phyloP scores from a whole-genome alignment of 2,329 filamentous ascomycete species.

The Ophiostoma sp. region DNA sequence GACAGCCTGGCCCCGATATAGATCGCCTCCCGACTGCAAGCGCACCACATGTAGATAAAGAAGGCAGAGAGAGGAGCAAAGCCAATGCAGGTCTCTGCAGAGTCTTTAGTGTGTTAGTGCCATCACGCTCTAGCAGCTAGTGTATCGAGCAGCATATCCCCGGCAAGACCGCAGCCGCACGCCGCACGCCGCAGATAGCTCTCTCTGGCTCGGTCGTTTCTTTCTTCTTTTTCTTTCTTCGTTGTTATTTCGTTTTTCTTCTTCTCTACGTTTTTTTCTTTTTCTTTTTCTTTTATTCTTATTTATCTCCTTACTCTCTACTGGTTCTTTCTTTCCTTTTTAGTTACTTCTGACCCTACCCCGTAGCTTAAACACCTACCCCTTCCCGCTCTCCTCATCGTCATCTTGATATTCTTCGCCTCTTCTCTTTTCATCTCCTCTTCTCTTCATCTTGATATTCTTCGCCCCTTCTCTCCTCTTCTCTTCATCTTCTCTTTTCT shows the following conservation, averaged over 20 bases:
- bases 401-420: neutral
- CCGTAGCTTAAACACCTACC: neutral
- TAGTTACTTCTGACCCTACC: constrained; percentile 5
- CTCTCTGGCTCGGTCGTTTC: neutral
- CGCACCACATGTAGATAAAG: constrained; percentile 9
- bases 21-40: constrained; percentile 6
- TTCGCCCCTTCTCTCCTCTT: neutral
- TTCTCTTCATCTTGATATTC: neutral
- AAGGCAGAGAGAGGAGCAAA: neutral
- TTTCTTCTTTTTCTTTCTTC: too few species aligned
- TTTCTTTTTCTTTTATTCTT: constrained; percentile 1
- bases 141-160: neutral
- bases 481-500: neutral
- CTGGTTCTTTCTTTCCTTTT: neutral
- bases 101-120: constrained; percentile 2
- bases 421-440: too few species aligned
- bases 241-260: neutral
- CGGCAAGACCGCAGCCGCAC: neutral
- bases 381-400: neutral
- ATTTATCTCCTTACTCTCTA: neutral
- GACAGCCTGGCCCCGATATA: constrained; percentile 7
- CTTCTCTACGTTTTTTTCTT: neutral
- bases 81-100: neutral
- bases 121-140: neutral
- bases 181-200: neutral